phyloP scores from a whole-genome alignment of 805 yeast genomes.

The Maudiozyma bulderi region DNA sequence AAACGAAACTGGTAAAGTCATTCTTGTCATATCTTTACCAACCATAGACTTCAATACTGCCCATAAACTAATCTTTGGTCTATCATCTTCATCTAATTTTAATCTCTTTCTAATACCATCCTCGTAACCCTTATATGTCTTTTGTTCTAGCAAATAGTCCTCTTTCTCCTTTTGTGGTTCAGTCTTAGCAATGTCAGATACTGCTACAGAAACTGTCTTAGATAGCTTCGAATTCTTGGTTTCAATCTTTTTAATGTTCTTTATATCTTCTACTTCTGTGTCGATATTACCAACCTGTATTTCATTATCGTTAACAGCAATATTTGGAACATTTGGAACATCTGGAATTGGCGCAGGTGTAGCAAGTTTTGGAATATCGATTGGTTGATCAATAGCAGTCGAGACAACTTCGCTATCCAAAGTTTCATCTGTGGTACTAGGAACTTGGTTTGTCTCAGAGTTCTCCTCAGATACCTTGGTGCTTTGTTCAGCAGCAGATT shows the following conservation, averaged over 20 bases:
- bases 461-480: neutral
- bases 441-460: neutral
- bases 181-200: conserved; percentile 6
- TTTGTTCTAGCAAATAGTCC: conserved; percentile 27
- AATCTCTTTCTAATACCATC: conserved; percentile 66
- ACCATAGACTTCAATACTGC: conserved; percentile 86
- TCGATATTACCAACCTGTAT: neutral
- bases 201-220: neutral
- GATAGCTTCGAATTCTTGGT: neutral
- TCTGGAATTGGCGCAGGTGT: neutral
- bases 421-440: neutral
- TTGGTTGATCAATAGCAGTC: neutral
- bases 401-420: neutral
- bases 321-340: neutral
- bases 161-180: conserved; percentile 22
- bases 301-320: neutral
- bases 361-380: neutral
- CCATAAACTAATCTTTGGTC: conserved; percentile 89
- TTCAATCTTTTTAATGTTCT: neutral
- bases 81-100: conserved; percentile 64
- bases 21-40: conserved; percentile 94
- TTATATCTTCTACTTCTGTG: neutral
- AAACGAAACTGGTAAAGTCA: conserved; percentile 94
- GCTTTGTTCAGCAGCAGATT: neutral
- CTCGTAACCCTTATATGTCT: conserved; percentile 70